Conservation (phyloP, 495 filamentous ascomycete genomes). For the Penicillium coffeae region DNA sequence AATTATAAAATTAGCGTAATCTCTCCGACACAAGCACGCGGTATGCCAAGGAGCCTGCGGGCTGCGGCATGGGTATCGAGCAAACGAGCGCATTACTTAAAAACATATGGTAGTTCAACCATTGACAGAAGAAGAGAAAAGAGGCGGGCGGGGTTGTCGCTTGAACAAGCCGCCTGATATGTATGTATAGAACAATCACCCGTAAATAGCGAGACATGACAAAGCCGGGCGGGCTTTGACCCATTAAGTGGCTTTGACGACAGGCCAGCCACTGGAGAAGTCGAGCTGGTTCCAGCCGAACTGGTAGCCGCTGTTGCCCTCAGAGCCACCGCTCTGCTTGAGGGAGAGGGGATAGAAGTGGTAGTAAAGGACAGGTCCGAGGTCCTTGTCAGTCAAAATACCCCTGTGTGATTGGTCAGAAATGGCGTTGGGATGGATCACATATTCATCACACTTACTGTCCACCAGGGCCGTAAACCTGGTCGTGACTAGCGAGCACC, state of each 20-base stretch:
- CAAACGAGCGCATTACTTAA: conserved; percentile 17
- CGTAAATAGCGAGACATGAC: background rate
- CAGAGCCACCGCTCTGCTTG: conserved; percentile 50
- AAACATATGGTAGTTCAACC: conserved; percentile 19
- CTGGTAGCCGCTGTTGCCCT: conserved; percentile 49
- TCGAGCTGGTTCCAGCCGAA: conserved; percentile 63
- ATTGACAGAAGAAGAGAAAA: conserved; percentile 20
- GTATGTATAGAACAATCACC: background rate
- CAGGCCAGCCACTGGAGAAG: conserved; percentile 60
- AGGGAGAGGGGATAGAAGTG: conserved; percentile 53
- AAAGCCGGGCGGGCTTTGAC: background rate
- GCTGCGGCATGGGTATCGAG: conserved; percentile 23
- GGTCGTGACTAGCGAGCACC: conserved; percentile 57
- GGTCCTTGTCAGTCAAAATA: conserved; percentile 40
- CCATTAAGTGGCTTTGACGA: conserved; percentile 17
- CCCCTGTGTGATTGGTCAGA: conserved; percentile 25
- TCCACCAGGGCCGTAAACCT: conserved; percentile 68
- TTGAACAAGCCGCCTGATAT: background rate
- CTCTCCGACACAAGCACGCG: conserved; percentile 10
- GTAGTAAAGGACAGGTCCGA: conserved; percentile 62
- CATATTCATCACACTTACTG: conserved; percentile 35
- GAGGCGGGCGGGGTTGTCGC: background rate
- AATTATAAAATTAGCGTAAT: conserved; percentile 12
- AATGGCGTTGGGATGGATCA: background rate
- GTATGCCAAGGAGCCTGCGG: conserved; percentile 4